Conservation (phyloP, 2,329 filamentous ascomycete genomes). For the Penicillium palitans region DNA sequence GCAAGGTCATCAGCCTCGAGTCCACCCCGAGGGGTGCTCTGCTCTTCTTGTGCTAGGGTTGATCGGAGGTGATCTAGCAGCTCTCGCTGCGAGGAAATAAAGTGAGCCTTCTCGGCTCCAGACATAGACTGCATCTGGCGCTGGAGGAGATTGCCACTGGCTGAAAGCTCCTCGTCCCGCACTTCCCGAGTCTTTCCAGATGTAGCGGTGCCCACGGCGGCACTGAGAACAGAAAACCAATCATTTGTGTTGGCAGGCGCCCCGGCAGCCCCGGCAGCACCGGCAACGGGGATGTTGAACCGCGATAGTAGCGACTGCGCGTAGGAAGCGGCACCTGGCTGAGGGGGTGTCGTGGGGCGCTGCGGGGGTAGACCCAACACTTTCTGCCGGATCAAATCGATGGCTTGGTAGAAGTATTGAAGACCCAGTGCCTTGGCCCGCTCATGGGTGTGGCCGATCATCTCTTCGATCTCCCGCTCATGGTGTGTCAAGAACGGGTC, state of each 20-base stretch:
- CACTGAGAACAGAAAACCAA: conserved; percentile 74
- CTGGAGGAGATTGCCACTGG: conserved; percentile 68
- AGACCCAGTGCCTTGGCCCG: conserved; percentile 74
- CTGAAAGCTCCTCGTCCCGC: conserved; percentile 54
- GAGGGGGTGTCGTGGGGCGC: conserved; percentile 50
- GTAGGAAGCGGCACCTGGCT: conserved; percentile 54
- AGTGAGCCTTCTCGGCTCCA: conserved; percentile 66
- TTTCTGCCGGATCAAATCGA: conserved; percentile 72
- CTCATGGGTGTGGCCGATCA: conserved; percentile 80
- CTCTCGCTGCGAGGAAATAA: conserved; percentile 77
- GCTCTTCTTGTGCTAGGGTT: conserved; percentile 77
- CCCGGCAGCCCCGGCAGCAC: conserved; percentile 56
- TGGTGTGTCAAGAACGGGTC: conserved; percentile 87
- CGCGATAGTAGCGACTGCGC: conserved; percentile 79
- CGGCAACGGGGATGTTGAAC: conserved; percentile 76
- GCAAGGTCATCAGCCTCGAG: conserved; percentile 40
- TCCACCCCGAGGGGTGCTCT: conserved; percentile 51
- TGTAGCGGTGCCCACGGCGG: conserved; percentile 67
- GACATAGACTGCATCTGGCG: conserved; percentile 62
- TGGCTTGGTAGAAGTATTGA: conserved; percentile 68
- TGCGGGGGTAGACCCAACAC: conserved; percentile 73
- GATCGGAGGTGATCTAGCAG: conserved; percentile 71
- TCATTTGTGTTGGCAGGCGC: conserved; percentile 59
- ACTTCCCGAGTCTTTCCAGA: conserved; percentile 40
- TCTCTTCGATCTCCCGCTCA: conserved; percentile 83